Evolutionary conservation across 1,284 basidiomycete genomes (phyloP), one percentile per base, ranked within the genome.

Genomic region (Mycosarcoma maydis): DNA sequence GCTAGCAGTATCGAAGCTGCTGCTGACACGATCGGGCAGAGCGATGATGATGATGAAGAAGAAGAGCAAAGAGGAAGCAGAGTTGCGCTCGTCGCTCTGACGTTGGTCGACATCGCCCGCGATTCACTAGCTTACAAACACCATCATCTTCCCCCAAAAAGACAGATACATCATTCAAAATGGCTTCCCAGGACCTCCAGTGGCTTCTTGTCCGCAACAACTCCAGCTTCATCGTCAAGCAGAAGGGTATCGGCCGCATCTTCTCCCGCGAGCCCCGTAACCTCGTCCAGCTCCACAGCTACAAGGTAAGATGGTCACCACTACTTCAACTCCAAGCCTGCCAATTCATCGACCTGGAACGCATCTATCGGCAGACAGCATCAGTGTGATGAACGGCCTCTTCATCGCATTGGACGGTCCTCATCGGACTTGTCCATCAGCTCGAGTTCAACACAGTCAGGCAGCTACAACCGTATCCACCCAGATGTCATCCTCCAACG

Each of bases 251-350:
- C 36, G 68, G 71, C 59, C 69, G 77, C 59, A 71, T 75, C 71
- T 81, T 80, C 72, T 73, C 76, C 47, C 74, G 80, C 59, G 77
- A 81, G 73, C 74, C 77, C 33, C 49, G 56, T 46, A 79, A 80
- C 76, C 58, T 80, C 37, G 50, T 61, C 52, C 57, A 75, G 64
- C 65, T 81, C 51, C 80, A 81, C 78, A 75, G 72, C 66, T 78
- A 75, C 78, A 80, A 72, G 66, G 73, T 75, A 65, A 70, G 67
- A 60, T 40, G 1, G 32, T 24, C 39, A 27, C 7, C 30, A 43
- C 13, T n/a, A n/a, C 41, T 17, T 9, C 24, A 24, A 30, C 6
- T 9, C 27, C 20, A n/a, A 9, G n/a, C n/a, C n/a, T n/a, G n/a
- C n/a, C n/a, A n/a, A n/a, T n/a, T 26, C 14, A 2, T 8, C 37